Conservation (phyloP, 768 basidiomycete genomes). For the Leccinellum luteum region DNA sequence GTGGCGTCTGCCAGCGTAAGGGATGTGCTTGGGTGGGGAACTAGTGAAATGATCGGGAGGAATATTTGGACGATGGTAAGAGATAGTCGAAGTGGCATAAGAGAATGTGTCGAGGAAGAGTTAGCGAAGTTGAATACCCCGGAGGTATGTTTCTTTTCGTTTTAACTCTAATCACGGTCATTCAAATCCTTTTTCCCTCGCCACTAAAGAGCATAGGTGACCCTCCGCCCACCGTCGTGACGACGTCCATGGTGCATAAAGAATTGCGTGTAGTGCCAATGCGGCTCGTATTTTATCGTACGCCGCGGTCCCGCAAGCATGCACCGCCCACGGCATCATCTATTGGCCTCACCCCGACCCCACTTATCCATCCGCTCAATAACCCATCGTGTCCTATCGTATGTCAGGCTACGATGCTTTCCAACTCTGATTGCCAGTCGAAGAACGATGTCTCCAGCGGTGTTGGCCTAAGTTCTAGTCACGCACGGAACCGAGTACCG, state of each 20-base stretch:
- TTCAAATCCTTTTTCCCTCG: neutral
- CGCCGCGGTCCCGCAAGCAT: slow-evolving; percentile 18
- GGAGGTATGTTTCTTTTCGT: slow-evolving; percentile 12
- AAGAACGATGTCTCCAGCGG: neutral
- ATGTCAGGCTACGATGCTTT: slow-evolving; percentile 29
- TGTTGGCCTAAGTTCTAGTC: neutral
- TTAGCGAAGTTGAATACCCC: slow-evolving; percentile 20
- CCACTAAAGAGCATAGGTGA: slow-evolving; percentile 5
- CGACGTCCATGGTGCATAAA: slow-evolving; percentile 38
- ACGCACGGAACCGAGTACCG: neutral
- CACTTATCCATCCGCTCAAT: slow-evolving; percentile 16
- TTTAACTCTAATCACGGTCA: neutral
- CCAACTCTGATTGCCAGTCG: neutral
- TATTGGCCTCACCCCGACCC: neutral
- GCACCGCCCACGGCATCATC: slow-evolving; percentile 1
- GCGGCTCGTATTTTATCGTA: slow-evolving; percentile 38
- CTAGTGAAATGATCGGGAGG: slow-evolving; percentile 52
- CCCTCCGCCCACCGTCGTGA: slow-evolving; percentile 19
- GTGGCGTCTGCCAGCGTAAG: slow-evolving; percentile 48
- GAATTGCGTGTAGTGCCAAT: slow-evolving; percentile 31
- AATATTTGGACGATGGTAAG: slow-evolving; percentile 39
- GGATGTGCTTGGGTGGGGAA: slow-evolving; percentile 66
- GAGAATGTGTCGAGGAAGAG: slow-evolving; percentile 27
- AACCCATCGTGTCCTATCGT: slow-evolving; percentile 27
- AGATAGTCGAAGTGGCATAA: slow-evolving; percentile 16